Conservation (phyloP, 2,329 filamentous ascomycete genomes). For the Colletotrichum graminicola region DNA sequence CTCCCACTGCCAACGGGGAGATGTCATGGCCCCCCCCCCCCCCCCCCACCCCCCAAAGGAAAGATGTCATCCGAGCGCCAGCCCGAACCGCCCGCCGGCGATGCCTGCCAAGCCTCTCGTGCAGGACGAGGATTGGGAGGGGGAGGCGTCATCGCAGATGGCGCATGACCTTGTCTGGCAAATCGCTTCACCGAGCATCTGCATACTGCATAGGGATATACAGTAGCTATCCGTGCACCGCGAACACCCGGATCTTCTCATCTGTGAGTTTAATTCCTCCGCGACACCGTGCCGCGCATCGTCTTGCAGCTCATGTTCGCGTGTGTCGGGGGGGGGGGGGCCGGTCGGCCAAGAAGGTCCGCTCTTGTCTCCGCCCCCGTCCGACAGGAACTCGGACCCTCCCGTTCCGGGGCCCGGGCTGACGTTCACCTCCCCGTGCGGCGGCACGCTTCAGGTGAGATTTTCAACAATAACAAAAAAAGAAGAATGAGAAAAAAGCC, state of each 20-base stretch:
- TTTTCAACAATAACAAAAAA: background rate
- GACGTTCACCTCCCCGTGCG: constrained; percentile 12
- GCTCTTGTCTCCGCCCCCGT: background rate
- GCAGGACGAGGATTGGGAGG: background rate
- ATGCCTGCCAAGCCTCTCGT: constrained; percentile 11
- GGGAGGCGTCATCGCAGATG: background rate
- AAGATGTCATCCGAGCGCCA: constrained; percentile 24
- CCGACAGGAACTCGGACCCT: constrained; percentile 3
- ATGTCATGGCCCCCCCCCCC: background rate
- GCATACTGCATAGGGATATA: background rate
- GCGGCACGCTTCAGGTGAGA: constrained; percentile 29
- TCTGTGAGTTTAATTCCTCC: constrained; percentile 16
- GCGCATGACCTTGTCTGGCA: background rate
- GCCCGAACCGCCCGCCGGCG: background rate
- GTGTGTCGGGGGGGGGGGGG: background rate
- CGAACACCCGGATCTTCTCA: background rate
- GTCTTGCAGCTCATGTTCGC: constrained; percentile 20
- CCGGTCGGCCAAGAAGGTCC: constrained; percentile 13
- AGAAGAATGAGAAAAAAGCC: background rate
- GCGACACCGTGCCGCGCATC: constrained; percentile 20
- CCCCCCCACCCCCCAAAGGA: background rate
- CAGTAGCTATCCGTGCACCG: constrained; percentile 10
- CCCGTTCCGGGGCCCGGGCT: constrained; percentile 23
- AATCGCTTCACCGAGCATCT: constrained; percentile 7
- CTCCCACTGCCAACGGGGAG: constrained; percentile 22